Base-by-base conservation (phyloP, 495 filamentous ascomycete species). In the Xanthoparmelia taractica region DNA sequence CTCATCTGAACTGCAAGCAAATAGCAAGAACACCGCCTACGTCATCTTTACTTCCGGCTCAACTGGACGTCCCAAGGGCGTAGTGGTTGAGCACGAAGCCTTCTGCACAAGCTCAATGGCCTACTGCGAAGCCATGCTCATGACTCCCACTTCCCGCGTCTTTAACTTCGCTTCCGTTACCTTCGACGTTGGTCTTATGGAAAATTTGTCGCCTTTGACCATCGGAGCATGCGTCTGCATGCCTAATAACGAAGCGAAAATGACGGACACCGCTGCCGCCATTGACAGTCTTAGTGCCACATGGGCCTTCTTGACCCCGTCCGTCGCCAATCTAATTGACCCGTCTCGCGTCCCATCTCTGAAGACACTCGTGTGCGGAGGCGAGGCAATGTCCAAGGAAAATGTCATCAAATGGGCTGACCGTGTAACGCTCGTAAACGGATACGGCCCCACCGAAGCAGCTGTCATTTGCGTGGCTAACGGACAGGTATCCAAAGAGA, bases 41-140 rank as follows among this genome's bases (percentile, higher is more conserved):
- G 83, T 96, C 52, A 90, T 96, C 85, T 96, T 95, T 68, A 81
- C 79, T 0, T 80, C 79, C 36, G 86, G 86, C 0, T 81, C 77
- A 12, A 87, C 85, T 0, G 85, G 86, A 2, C 77, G 76, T 10
- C 82, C 85, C 0, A 82, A 82, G 65, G 79, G 78, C 1, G 78
- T 82, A 10, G 70, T 81, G 20, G 73, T 80, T 20, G 77, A 81
- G 54, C 79, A 82, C 56, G 63, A 70, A 23, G 76, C 80, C 20
- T 74, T 79, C 60, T 76, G 74, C 60, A 80, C 79, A 60, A 80
- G 79, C 59, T 75, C 74, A 23, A 70, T 74, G 67, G 75, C 73
- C 0, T 81, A 79, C 66, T 74, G 72, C 12, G 70, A 74, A 29
- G 69, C 73, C 57, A 67, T 75, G 17, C 45, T 64, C 7, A 72